Evolutionary conservation across 2,329 filamentous ascomycete genomes (phyloP).

Genomic region (Ceratocystis eucalypticola): DNA sequence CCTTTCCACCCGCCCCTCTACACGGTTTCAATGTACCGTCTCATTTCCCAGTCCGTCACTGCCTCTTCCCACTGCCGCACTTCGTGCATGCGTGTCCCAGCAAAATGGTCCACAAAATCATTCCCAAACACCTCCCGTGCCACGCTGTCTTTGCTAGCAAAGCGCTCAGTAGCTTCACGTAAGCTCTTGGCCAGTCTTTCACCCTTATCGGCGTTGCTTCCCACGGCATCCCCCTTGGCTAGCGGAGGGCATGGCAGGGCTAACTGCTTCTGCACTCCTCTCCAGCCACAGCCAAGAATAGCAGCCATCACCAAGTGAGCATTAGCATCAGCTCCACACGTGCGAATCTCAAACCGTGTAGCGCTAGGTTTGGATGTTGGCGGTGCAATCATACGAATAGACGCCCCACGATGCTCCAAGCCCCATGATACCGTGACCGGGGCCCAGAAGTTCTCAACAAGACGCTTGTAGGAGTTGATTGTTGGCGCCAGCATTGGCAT

Average conservation of each 20-base stretch:
- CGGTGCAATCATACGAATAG: slow-evolving; percentile 76
- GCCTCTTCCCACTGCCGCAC: slow-evolving; percentile 85
- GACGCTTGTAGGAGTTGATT: slow-evolving; percentile 92
- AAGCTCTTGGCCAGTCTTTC: slow-evolving; percentile 69
- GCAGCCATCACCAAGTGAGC: slow-evolving; percentile 76
- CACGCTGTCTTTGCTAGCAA: slow-evolving; percentile 64
- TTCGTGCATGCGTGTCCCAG: slow-evolving; percentile 84
- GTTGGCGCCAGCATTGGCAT: slow-evolving; percentile 94
- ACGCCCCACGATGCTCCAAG: slow-evolving; percentile 84
- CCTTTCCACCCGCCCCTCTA: slow-evolving; percentile 24
- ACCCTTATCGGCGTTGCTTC: slow-evolving; percentile 56
- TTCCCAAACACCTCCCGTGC: slow-evolving; percentile 91
- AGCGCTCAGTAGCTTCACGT: slow-evolving; percentile 68
- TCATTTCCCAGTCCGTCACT: slow-evolving; percentile 87
- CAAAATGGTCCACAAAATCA: slow-evolving; percentile 91
- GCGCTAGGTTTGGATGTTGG: slow-evolving; percentile 73
- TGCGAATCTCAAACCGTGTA: slow-evolving; percentile 83
- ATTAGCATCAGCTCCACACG: slow-evolving; percentile 89
- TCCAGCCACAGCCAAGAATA: slow-evolving; percentile 76
- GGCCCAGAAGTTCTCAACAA: slow-evolving; percentile 99
- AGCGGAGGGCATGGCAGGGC: slow-evolving; percentile 70
- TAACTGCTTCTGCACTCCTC: slow-evolving; percentile 84
- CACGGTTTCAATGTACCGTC: slow-evolving; percentile 67
- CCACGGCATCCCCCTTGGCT: slow-evolving; percentile 71
- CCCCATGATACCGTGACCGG: slow-evolving; percentile 97